Percentiles rank a stretch among this genome's conserved stretches.
These are phyloP conservation scores for Cercospora citrullina DNA, from an alignment of 2,329 filamentous ascomycete species.

Conservation along the genomic window DNA sequence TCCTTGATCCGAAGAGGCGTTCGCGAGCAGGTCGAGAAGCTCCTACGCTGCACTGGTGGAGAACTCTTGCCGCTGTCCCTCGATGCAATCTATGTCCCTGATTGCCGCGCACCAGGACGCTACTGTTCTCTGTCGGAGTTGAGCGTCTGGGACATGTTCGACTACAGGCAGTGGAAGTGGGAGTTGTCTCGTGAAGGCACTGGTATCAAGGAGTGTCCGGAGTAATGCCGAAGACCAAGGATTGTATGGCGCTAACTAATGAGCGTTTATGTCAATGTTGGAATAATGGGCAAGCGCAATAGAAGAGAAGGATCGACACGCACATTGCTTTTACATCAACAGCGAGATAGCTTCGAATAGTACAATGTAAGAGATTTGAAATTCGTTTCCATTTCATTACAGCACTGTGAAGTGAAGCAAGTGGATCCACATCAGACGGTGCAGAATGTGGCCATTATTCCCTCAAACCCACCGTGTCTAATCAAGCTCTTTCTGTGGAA, in stretches of 20 bases:
- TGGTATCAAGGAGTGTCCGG: neutral
- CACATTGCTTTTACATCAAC: neutral
- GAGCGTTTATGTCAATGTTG: neutral
- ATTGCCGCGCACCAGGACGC: neutral
- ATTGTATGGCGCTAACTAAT: neutral
- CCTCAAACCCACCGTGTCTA: neutral
- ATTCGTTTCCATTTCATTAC: neutral
- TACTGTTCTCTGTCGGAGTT: neutral
- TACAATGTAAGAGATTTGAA: neutral
- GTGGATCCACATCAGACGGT: neutral
- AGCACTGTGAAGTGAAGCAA: neutral
- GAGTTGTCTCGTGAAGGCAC: neutral
- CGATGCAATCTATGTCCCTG: neutral
- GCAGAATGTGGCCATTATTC: neutral
- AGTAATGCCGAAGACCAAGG: neutral
- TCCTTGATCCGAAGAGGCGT: neutral
- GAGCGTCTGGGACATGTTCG: neutral
- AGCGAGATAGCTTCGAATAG: neutral
- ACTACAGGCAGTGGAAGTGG: neutral
- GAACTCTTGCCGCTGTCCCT: neutral
- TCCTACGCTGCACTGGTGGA: neutral
- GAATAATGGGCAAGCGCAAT: neutral
- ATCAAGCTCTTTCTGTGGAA: neutral
- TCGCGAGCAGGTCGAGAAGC: neutral
- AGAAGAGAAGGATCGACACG: neutral